A percentile compares a stretch with the other conserved stretches of the same genome.
These are phyloP conservation scores for Ceratobasidium sp. DNA, from an alignment of 1,284 basidiomycete species.

Conservation along the genomic window DNA sequence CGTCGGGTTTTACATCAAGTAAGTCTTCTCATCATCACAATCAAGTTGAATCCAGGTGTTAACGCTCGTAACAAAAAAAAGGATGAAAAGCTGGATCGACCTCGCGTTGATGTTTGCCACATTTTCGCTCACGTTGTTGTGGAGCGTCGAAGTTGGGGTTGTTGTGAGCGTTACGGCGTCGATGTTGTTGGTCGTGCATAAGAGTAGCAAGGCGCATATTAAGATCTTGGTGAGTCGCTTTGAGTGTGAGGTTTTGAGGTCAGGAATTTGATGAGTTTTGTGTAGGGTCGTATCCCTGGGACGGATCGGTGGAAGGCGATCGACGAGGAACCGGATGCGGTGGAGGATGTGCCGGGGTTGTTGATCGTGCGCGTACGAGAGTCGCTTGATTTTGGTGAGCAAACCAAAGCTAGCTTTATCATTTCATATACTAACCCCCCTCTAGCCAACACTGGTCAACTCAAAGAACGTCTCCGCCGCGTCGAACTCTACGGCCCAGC, in stretches of 20 bases:
- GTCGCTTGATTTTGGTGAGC: conserved; percentile 81
- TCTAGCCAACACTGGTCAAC: conserved; percentile 86
- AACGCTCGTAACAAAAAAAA: conserved; percentile 54
- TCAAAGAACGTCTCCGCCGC: conserved; percentile 81
- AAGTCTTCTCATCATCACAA: conserved; percentile 54
- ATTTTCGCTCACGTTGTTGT: conserved; percentile 82
- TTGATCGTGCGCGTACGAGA: conserved; percentile 86
- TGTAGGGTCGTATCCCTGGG: conserved; percentile 81
- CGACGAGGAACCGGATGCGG: conserved; percentile 80
- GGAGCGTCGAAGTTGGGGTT: conserved; percentile 87
- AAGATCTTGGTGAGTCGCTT: conserved; percentile 69
- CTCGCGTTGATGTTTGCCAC: conserved; percentile 86
- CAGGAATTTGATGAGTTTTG: not conserved
- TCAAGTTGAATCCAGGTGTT: conserved; percentile 16
- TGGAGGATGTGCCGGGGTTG: conserved; percentile 81
- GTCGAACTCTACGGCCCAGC: conserved; percentile 84
- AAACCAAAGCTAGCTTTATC: not conserved
- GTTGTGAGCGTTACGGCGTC: conserved; percentile 87
- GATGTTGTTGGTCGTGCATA: conserved; percentile 86
- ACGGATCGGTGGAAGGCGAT: conserved; percentile 86
- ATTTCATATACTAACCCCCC: not conserved
- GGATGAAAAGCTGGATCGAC: conserved; percentile 91
- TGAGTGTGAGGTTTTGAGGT: not conserved
- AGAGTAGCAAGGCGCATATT: conserved; percentile 82
- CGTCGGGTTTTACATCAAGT: conserved; percentile 84